phyloP scores from a whole-genome alignment of 2,329 filamentous ascomycete genomes.

The Alternaria viburni region DNA sequence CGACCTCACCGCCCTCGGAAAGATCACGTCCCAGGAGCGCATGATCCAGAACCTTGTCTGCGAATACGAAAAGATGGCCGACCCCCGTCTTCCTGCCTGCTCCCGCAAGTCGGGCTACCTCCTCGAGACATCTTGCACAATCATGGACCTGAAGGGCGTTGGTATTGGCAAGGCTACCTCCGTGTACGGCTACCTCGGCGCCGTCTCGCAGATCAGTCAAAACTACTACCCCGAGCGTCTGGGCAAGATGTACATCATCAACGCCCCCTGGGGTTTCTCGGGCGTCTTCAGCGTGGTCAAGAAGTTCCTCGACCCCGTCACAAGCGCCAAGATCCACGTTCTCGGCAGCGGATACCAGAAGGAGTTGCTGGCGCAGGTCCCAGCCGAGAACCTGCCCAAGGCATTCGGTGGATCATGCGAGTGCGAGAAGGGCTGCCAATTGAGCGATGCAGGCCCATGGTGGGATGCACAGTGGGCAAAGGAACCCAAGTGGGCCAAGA shows the following conservation, averaged over 20 bases:
- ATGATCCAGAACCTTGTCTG: slow-evolving; percentile 97
- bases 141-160: slow-evolving; percentile 97
- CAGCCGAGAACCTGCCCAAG: slow-evolving; percentile 87
- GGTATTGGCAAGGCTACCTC: slow-evolving; percentile 79
- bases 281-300: slow-evolving; percentile 86
- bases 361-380: slow-evolving; percentile 83
- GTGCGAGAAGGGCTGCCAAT: slow-evolving; percentile 80
- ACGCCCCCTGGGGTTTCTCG: slow-evolving; percentile 94
- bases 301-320: slow-evolving; percentile 95
- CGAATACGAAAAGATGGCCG: slow-evolving; percentile 95
- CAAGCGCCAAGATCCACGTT: slow-evolving; percentile 93
- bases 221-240: slow-evolving; percentile 99
- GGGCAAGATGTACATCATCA: slow-evolving; percentile 96
- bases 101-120: slow-evolving; percentile 88
- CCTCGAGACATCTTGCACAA: slow-evolving; percentile 96
- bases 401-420: slow-evolving; percentile 83
- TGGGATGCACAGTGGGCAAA: slow-evolving; percentile 71
- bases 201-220: slow-evolving; percentile 88
- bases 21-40: slow-evolving; percentile 88
- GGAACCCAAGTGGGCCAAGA: slow-evolving; percentile 59
- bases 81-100: slow-evolving; percentile 92
- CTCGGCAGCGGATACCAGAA: slow-evolving; percentile 81
- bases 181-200: slow-evolving; percentile 86
- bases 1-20: slow-evolving; percentile 86
- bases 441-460: slow-evolving; percentile 94